Base-by-base conservation (phyloP, 345 rosid genomes). In the Lepidium aucheri region DNA sequence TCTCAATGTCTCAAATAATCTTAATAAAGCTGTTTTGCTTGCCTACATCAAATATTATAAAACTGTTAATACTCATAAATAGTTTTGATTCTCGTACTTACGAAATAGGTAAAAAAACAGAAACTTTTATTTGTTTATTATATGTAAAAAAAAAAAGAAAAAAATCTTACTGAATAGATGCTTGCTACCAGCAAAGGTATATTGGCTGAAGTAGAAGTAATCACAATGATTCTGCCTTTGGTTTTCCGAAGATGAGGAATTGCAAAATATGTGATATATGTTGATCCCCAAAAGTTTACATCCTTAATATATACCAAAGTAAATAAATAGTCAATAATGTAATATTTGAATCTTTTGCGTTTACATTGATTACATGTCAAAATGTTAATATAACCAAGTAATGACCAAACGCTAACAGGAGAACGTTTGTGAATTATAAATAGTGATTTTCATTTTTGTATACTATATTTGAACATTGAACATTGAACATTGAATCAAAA, bases 261-360 rank as follows among this genome's bases (percentile, higher is more conserved):
- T 12, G 84, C 89, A 33, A 78, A 80, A 28, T 69, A 74, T 9
- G 85, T 77, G 32, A 63, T 47, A 15, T 79, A 75, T 8, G 69
- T 58, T 3, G 84, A 42, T 2, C 87, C 89, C 89, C 89, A 79
- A 63, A 80, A 84, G 46, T 85, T 82, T 3, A 55, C 64, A 12
- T 80, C 74, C 85, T 82, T 58, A 11, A 66, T 55, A 24, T 16
- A 43, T 8, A 26, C 39, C 39, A 64, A 15, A 15, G 51, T 38
- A 50, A 8, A 55, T 18, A 12, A 33, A 16, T 22, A 22, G 7
- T 63, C 16, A 39, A 13, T 47, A 45, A 26, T 26, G 0, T 26
- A 26, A 6, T 5, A 6, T 5, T 26, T 26, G 0, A 26, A 24
- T 24, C 26, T 26, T 20, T 20, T 26, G 30, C n/a, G n/a, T n/a